phyloP scores from a whole-genome alignment of 148 eudicot species.

The Chenopodium berlandieri region DNA sequence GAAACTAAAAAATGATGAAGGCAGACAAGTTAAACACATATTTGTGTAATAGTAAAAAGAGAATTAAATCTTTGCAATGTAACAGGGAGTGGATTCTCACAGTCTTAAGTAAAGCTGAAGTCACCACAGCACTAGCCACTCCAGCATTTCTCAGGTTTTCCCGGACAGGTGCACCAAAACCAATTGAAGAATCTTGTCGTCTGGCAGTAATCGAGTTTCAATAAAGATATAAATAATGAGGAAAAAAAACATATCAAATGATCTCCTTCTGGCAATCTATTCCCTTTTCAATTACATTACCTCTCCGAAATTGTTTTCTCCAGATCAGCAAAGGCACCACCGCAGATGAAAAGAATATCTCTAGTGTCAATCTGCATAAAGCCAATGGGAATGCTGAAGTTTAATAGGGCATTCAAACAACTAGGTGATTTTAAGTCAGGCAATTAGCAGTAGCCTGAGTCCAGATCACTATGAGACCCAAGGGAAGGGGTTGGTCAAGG shows the following conservation, averaged over 20 bases:
- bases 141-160: slow-evolving; percentile 78
- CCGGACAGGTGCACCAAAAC: slow-evolving; percentile 94
- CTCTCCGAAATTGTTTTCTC: slow-evolving; percentile 97
- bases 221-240: no score
- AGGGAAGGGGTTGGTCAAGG: background rate
- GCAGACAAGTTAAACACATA: slow-evolving; percentile 1
- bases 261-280: background rate
- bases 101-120: slow-evolving; percentile 79
- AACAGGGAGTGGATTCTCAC: slow-evolving; percentile 41
- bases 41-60: background rate
- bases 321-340: slow-evolving; percentile 92
- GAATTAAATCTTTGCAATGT: background rate
- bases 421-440: background rate
- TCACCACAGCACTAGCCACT: slow-evolving; percentile 58
- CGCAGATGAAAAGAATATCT: slow-evolving; percentile 90
- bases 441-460: background rate
- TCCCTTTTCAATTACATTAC: slow-evolving; percentile 30
- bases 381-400: background rate
- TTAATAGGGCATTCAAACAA: background rate
- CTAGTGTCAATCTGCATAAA: slow-evolving; percentile 80
- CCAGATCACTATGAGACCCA: background rate
- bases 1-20: slow-evolving; percentile 1
- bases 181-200: slow-evolving; percentile 96
- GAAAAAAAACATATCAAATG: background rate
- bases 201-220: slow-evolving; percentile 36